Base-by-base conservation (phyloP, 352 stramenopile species). In the Globisporangium recalcitrans region DNA sequence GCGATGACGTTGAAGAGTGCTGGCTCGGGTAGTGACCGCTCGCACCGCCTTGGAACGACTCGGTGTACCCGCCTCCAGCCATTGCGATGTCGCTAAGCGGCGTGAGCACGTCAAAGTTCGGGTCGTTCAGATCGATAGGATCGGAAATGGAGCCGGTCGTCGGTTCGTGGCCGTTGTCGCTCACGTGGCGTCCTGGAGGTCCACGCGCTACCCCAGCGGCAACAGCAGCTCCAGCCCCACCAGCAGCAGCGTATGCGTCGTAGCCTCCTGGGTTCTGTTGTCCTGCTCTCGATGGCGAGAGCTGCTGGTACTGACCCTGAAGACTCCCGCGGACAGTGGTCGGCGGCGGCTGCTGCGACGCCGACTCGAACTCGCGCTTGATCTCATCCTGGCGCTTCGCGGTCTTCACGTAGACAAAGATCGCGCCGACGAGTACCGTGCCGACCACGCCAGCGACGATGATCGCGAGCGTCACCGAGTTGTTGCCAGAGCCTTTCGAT, bases 331-430 rank as follows among this genome's bases (percentile, higher is more conserved):
- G 58, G 4, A 11, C 22, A 22, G 49, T 52, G 19, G 49, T 34
- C 16, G 51, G 51, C 1, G 13, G 36, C 14, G 38, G 27, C 21
- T 21, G 22, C 11, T 16, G 29, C 5, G 52, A 59, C 52, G 58
- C 52, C 8, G 64, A 55, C 21, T 73, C 68, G 51, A 74, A 62
- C 11, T 79, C 69, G 19, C 68, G 56, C 16, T 78, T 71, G 2
- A 80, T 68, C 7, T 77, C 74, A 1, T 83, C 67, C 8, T 76
- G 62, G 10, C 68, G 62, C 1, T 68, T 71, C 19, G 58, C 56
- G 0, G 72, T 74, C 47, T 76, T 78, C 21, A 77, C 67, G 60
- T 85, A 88, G 24, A 90, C 70, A 60, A 90, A 81, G 14, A 87
- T 42, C 4, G 75, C 72, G 0, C 66, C 65, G 26, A 65, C 60